Evolutionary conservation across 192 early-diverging fungal genomes (phyloP).

Genomic region (Coemansia sp.): DNA sequence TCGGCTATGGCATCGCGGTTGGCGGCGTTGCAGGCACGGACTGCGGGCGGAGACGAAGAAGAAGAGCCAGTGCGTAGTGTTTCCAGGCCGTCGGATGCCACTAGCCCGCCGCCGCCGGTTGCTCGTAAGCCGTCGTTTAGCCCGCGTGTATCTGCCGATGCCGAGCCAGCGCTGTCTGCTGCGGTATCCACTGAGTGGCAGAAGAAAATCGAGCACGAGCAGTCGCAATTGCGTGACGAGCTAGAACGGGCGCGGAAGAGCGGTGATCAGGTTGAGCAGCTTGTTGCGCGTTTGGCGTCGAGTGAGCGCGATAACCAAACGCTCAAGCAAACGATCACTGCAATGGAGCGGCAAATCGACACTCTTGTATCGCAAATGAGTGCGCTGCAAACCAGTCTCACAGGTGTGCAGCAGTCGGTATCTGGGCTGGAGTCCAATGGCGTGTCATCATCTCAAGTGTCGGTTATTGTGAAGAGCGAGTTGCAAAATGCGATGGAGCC

Average conservation of each 20-base stretch:
- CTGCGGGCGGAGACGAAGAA: slow-evolving; percentile 23
- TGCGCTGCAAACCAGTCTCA: slow-evolving; percentile 15
- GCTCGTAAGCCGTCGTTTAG: slow-evolving; percentile 30
- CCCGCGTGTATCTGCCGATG: slow-evolving; percentile 1
- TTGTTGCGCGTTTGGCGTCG: slow-evolving; percentile 19
- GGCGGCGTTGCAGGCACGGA: slow-evolving; percentile 46
- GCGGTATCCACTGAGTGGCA: slow-evolving; percentile 38
- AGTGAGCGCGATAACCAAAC: slow-evolving; percentile 37
- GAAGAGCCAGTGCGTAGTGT: background rate
- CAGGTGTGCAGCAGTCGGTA: slow-evolving; percentile 24
- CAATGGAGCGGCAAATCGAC: slow-evolving; percentile 35
- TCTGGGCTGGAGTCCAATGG: slow-evolving; percentile 13
- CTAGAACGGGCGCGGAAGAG: slow-evolving; percentile 16
- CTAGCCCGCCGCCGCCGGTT: slow-evolving; percentile 12
- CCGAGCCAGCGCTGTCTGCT: background rate
- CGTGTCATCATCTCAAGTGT: slow-evolving; percentile 19
- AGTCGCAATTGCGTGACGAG: slow-evolving; percentile 29
- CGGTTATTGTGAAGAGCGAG: slow-evolving; percentile 26
- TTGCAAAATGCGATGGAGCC: slow-evolving; percentile 29
- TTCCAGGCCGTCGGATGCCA: background rate
- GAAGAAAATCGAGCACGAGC: slow-evolving; percentile 43
- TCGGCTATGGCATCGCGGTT: slow-evolving; percentile 51
- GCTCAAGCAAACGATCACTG: slow-evolving; percentile 32
- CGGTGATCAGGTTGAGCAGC: slow-evolving; percentile 22
- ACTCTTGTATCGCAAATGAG: slow-evolving; percentile 19